A percentile compares a stretch with the other conserved stretches of the same genome.
These are phyloP conservation scores for Tuber magnatum DNA, from an alignment of 495 filamentous ascomycete species.

Conservation along the genomic window DNA sequence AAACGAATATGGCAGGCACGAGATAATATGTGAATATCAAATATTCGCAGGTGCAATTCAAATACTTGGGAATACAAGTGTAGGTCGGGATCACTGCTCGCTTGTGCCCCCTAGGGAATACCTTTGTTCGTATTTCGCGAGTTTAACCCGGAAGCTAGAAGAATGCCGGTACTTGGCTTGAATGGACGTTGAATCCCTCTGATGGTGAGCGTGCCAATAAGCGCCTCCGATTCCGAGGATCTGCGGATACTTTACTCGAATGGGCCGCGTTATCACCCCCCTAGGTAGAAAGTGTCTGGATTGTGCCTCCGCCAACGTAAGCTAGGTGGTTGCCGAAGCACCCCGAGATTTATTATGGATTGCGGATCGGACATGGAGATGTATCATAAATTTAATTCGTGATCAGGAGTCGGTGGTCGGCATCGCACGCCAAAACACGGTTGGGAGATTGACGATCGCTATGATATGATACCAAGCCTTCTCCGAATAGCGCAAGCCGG, in stretches of 20 bases:
- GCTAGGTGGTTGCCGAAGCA: background rate
- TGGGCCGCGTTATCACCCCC: too few species aligned
- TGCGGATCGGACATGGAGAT: background rate
- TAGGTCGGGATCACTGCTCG: background rate
- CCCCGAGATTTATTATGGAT: background rate
- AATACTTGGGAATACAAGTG: background rate
- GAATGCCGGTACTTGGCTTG: background rate
- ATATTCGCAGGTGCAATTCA: background rate
- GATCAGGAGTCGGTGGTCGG: background rate
- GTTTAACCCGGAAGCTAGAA: background rate
- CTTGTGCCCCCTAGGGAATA: background rate
- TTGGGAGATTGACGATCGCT: background rate
- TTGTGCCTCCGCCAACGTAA: background rate
- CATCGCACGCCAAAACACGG: background rate
- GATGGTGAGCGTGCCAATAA: background rate
- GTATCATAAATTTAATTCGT: background rate
- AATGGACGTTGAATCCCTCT: background rate
- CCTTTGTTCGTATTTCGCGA: background rate
- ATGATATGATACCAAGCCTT: too few species aligned
- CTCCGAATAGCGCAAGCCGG: background rate
- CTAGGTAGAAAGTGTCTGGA: background rate
- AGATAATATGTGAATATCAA: background rate
- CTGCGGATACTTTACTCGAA: background rate
- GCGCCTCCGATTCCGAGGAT: background rate
- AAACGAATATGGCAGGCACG: background rate